A percentile compares a stretch with the other conserved stretches of the same genome.
These are phyloP conservation scores for Clavaria fumosa DNA, from an alignment of 768 basidiomycete genomes.

Conservation along the genomic window DNA sequence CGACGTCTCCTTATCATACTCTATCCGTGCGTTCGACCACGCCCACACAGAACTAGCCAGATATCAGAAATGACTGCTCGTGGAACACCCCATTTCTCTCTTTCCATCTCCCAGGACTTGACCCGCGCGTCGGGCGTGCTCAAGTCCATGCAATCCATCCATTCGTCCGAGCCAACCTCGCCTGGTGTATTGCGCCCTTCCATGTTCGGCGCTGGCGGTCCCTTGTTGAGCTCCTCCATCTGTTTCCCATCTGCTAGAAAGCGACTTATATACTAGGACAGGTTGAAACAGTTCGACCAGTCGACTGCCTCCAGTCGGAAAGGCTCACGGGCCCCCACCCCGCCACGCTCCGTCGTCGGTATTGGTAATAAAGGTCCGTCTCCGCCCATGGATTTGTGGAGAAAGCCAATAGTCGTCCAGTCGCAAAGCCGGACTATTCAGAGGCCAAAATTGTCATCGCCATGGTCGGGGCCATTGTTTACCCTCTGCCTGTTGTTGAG, in stretches of 20 bases:
- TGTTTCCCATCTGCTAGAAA: background rate
- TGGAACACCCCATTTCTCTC: too few relatives aligned
- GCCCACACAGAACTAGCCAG: too few relatives aligned
- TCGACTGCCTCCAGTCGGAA: slow-evolving; percentile 54
- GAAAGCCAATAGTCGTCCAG: slow-evolving; percentile 22
- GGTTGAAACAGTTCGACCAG: slow-evolving; percentile 70
- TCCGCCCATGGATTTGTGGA: slow-evolving; percentile 3
- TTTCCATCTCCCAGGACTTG: slow-evolving; percentile 29
- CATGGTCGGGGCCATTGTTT: slow-evolving; percentile 42
- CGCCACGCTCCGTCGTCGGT: slow-evolving; percentile 72
- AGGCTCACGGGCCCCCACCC: slow-evolving; percentile 60
- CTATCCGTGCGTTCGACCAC: too few relatives aligned
- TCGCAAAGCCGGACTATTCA: slow-evolving; percentile 95
- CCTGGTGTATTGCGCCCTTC: slow-evolving; percentile 35
- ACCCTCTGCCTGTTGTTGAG: background rate
- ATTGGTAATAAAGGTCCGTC: slow-evolving; percentile 73
- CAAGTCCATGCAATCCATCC: slow-evolving; percentile 31
- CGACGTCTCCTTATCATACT: too few relatives aligned
- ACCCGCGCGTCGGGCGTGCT: slow-evolving; percentile 36
- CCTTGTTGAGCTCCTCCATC: slow-evolving; percentile 37
- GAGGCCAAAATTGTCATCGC: slow-evolving; percentile 97
- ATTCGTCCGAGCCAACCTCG: slow-evolving; percentile 19
- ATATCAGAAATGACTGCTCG: too few relatives aligned
- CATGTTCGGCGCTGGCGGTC: slow-evolving; percentile 58
- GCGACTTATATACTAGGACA: slow-evolving; percentile 17